Percentiles rank a stretch among this genome's conserved stretches.
phyloP scores from a whole-genome alignment of 305 asterid species.

The Solanum hybrid region DNA sequence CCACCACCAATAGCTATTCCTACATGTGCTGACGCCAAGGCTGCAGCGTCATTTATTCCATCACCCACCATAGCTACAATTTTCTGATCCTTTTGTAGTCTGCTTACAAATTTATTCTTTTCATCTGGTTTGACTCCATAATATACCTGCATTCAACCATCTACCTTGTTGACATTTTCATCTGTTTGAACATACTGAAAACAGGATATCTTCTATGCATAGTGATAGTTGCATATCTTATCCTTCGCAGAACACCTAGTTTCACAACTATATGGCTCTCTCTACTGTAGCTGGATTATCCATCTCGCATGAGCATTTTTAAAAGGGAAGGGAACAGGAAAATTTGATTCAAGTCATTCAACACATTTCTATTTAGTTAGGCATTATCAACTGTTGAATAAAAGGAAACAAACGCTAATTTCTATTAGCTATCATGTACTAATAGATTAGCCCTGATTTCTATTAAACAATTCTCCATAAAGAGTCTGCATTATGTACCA shows the following conservation, averaged over 20 bases:
- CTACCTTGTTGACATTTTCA: background rate
- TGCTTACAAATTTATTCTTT: conserved; percentile 62
- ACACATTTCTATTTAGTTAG: background rate
- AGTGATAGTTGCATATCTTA: background rate
- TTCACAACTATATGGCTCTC: background rate
- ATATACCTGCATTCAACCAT: conserved; percentile 52
- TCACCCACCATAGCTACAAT: conserved; percentile 99
- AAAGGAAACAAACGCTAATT: background rate
- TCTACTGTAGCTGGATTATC: background rate
- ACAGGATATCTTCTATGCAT: background rate
- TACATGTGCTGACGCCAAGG: conserved; percentile 87
- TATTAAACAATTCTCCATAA: background rate
- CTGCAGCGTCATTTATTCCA: conserved; percentile 98
- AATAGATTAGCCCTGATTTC: background rate
- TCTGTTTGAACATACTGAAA: background rate
- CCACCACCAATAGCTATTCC: conserved; percentile 95
- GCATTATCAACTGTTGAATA: background rate
- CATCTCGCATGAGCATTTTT: background rate
- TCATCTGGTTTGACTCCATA: conserved; percentile 85
- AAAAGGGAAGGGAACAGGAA: background rate
- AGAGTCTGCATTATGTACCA: background rate
- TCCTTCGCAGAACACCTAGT: background rate
- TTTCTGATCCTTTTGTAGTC: conserved; percentile 56
- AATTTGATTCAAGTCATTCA: background rate
- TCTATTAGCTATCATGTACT: background rate